Evolutionary conservation across 768 basidiomycete genomes (phyloP).

Genomic region (Kwoniella bestiolae): DNA sequence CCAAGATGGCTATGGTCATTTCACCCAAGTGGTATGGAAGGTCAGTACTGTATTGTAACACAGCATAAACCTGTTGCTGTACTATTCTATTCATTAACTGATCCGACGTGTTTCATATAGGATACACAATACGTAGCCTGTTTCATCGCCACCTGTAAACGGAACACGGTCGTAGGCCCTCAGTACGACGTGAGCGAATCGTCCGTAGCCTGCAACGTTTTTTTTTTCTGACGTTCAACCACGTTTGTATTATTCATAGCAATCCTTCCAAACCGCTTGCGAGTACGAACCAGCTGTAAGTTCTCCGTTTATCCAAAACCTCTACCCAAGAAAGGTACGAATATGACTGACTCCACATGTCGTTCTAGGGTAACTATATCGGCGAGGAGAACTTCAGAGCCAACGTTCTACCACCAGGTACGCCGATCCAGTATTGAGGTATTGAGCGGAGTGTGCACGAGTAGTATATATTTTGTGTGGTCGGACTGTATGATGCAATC

Average conservation of each 20-base stretch:
- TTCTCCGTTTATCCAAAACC: neutral
- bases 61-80: too few species aligned
- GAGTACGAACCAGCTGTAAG: constrained; percentile 29
- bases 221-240: neutral
- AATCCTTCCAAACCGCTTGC: constrained; percentile 24
- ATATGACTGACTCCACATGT: too few species aligned
- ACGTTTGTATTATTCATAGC: neutral
- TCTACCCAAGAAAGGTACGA: too few species aligned
- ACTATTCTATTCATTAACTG: neutral
- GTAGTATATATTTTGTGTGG: too few species aligned
- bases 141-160: constrained; percentile 18
- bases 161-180: neutral
- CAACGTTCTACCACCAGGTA: neutral
- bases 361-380: constrained; percentile 11
- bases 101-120: neutral
- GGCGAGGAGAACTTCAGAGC: constrained; percentile 8
- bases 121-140: constrained; percentile 20
- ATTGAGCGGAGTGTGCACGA: too few species aligned
- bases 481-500: too few species aligned
- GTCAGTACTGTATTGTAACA: constrained; percentile 3
- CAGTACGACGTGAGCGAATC: constrained; percentile 11
- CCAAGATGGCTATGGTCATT: constrained; percentile 21
- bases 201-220: neutral
- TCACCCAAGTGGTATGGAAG: constrained; percentile 34
- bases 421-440: too few species aligned